Evolutionary conservation across 108 stramenopile species (phyloP).

Genomic region (Skeletonema tropicum): DNA sequence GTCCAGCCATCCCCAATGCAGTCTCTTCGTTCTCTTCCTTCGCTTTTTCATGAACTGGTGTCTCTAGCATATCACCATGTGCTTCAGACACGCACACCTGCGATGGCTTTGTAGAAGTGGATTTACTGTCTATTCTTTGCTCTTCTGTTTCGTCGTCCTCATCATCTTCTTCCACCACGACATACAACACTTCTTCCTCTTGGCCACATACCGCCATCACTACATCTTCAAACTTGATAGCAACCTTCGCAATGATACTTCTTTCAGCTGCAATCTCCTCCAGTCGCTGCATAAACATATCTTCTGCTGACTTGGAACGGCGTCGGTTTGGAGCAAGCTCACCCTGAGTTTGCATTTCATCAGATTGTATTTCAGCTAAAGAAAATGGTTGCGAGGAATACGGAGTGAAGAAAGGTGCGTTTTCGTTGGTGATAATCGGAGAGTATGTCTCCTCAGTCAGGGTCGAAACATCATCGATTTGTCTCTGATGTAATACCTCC

Average conservation of each 20-base stretch:
- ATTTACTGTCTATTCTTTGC: not conserved
- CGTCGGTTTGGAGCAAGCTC: not conserved
- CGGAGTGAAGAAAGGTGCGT: not conserved
- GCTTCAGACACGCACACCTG: not conserved
- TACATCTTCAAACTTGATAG: slow-evolving; percentile 5
- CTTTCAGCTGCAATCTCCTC: not conserved
- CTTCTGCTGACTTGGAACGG: not conserved
- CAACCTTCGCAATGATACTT: not conserved
- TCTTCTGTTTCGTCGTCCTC: not conserved
- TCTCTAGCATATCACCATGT: not conserved
- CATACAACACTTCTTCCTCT: not conserved
- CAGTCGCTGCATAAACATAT: not conserved
- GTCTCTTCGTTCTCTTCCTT: not conserved
- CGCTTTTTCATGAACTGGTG: not conserved
- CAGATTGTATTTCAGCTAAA: not conserved
- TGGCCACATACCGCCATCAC: not conserved
- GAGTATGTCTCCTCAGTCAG: not conserved
- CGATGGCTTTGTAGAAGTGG: not conserved
- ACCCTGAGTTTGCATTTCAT: not conserved
- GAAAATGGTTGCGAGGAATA: not conserved
- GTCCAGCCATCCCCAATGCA: not conserved
- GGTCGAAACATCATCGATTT: not conserved
- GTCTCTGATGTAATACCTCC: not conserved
- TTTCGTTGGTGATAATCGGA: not conserved
- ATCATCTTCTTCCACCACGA: not conserved